Evolutionary conservation across 352 stramenopile species (phyloP).

Genomic region (Hyaloperonospora brassicae): DNA sequence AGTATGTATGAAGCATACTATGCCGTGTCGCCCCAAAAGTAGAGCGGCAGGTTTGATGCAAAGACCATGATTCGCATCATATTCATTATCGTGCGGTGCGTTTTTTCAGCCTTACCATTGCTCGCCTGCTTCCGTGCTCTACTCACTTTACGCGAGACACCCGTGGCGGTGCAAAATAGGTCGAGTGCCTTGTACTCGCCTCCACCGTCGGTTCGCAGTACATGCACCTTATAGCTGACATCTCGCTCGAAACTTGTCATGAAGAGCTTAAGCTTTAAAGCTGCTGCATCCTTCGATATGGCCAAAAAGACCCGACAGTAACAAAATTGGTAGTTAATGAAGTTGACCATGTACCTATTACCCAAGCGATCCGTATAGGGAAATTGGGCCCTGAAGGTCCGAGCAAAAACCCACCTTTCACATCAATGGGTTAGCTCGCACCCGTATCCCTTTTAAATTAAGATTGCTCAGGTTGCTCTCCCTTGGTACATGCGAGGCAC

Average conservation of each 20-base stretch:
- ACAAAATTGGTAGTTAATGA: too few relatives aligned
- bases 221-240: neutral
- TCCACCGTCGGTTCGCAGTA: neutral
- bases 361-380: neutral
- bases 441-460: too few relatives aligned
- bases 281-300: neutral
- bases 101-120: constrained; percentile 1
- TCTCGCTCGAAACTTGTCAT: neutral
- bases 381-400: neutral
- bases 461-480: neutral
- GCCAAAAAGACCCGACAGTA: neutral
- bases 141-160: neutral
- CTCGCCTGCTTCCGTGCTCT: neutral
- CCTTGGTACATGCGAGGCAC: neutral
- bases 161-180: neutral
- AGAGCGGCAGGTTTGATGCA: too few relatives aligned
- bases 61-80: constrained; percentile 6
- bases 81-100: constrained; percentile 1
- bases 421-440: constrained; percentile 4
- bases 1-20: too few relatives aligned
- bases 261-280: neutral
- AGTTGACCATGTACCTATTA: neutral
- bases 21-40: too few relatives aligned
- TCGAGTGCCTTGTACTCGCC: neutral
- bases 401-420: neutral